Base-by-base conservation (phyloP, 345 rosid genomes). In the Euphorbia lathyris region DNA sequence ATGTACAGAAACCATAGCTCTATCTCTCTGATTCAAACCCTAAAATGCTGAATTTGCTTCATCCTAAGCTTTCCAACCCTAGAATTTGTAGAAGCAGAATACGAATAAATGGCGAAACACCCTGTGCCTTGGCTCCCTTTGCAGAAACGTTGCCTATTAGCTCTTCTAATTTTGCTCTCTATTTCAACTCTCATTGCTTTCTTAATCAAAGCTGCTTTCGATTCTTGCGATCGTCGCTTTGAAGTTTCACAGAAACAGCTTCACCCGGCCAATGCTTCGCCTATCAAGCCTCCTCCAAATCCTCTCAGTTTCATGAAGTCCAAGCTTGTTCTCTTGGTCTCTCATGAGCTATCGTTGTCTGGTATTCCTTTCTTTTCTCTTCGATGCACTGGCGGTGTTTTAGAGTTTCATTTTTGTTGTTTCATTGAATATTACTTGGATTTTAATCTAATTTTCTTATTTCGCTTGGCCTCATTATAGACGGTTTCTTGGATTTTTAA, bases 291-390 rank as follows among this genome's bases (percentile, higher is more conserved):
- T 7, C 13, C 50, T 52, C 59, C 72, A 6, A 84, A 80, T 77
- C 89, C 93, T 70, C 91, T 93, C 20, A 75, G 45, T 66, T 93
- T 93, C 87, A 87, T 93, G 97, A 86, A 85, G 78, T 88, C 92
- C 8, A 93, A 85, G 82, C 87, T 84, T 47, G 93, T 88, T 66
- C 83, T 93, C 26, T 82, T 93, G 66, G 94, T 89, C 71, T 93
- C 98, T 16, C 98, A 93, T 65, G 96, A 91, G 74, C 91, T 91
- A 61, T 85, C 90, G 2, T 91, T 93, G 53, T 89, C 97, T 53
- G 98, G 95, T 91, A 74, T 50, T 65, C 9, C 30, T 57, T 36
- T 40, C 9, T n/a, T n/a, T n/a, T n/a, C n/a, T n/a, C n/a, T n/a
- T n/a, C n/a, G n/a, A 32, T 32, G 36, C 36, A 32, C 36, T 32